Evolutionary conservation across 2,329 filamentous ascomycete species (phyloP).

Genomic region (Penicillium sp.): DNA sequence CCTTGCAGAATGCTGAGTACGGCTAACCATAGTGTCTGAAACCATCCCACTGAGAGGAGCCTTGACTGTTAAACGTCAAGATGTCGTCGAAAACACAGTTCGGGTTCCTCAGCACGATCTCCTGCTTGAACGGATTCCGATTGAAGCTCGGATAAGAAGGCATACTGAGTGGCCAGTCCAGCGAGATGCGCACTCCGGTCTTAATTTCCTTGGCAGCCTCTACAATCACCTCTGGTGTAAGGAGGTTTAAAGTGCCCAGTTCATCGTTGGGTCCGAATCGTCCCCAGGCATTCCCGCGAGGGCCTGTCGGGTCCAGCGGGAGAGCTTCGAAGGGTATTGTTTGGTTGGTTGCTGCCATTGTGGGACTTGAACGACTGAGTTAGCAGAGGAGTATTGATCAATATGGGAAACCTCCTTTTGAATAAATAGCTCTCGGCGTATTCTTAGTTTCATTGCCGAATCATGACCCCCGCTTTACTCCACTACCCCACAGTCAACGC

Average conservation of each 20-base stretch:
- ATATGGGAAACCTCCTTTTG: background rate
- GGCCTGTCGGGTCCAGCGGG: conserved; percentile 35
- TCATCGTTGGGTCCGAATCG: conserved; percentile 54
- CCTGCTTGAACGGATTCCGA: conserved; percentile 22
- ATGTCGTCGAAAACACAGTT: conserved; percentile 24
- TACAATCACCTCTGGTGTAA: conserved; percentile 47
- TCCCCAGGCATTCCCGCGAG: conserved; percentile 57
- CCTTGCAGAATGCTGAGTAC: background rate
- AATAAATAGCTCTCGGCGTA: conserved; percentile 4
- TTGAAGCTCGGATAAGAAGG: conserved; percentile 25
- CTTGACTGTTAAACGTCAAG: conserved; percentile 24
- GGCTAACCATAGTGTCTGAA: conserved; percentile 25
- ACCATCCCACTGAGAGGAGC: conserved; percentile 27
- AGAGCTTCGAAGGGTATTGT: conserved; percentile 18
- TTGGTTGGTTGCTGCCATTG: conserved; percentile 2
- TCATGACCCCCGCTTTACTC: background rate
- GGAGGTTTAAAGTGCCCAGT: conserved; percentile 55
- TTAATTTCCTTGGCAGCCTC: conserved; percentile 47
- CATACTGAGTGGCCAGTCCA: conserved; percentile 26
- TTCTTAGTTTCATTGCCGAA: conserved; percentile 6
- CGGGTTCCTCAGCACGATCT: conserved; percentile 18
- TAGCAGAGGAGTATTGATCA: background rate
- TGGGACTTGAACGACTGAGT: background rate
- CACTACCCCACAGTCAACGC: background rate
- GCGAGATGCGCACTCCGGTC: conserved; percentile 25